Base-by-base conservation (phyloP, 306 rosid species). In the Vachellia collinsii region DNA sequence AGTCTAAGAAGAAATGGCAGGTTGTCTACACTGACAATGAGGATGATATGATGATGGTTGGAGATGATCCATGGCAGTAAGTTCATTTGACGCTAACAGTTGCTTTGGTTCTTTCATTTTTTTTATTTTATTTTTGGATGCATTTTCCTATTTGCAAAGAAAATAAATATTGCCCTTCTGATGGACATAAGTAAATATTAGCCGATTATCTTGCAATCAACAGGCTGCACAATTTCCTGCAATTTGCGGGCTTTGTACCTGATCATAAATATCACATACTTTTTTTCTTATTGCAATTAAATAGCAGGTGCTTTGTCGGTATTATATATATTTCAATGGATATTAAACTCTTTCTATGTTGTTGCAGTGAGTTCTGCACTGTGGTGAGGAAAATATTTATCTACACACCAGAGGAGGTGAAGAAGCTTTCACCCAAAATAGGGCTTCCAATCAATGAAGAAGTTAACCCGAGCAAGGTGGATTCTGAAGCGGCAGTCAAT, bases 31-130 rank as follows among this genome's bases (percentile, higher is more conserved):
- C 97, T 0, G 97, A 95, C 73, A 93, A 95, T 74, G 99, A 95
- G 90, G 97, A 93, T 86, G 97, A 95, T 76, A 86, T 90, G 96
- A 95, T 95, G 97, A 89, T 95, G 99, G 97, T 88, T 77, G 99
- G 99, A 75, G 97, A 95, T 87, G 97, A 91, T 59, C 99, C 99
- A 42, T 95, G 99, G 99, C 87, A 87, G 99, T 94, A 93, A 87
- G 99, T 85, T 80, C 64, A 72, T 79, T 79, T 54, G 66, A 53
- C 19, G 19, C 17, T 14, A 17, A 3, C 74, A 72, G 48, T 47
- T 11, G 74, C 17, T 38, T 44, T 23, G 14, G n/a, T 7, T 42
- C 13, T 56, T 7, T 54, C 10, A 7, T 44, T 38, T 72, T 36
- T 14, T 50, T 46, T 19, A n/a, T 29, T 29, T 0, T 0, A 29